Conservation (phyloP, 2,329 filamentous ascomycete species). For the Colletotrichum liaoningense region DNA sequence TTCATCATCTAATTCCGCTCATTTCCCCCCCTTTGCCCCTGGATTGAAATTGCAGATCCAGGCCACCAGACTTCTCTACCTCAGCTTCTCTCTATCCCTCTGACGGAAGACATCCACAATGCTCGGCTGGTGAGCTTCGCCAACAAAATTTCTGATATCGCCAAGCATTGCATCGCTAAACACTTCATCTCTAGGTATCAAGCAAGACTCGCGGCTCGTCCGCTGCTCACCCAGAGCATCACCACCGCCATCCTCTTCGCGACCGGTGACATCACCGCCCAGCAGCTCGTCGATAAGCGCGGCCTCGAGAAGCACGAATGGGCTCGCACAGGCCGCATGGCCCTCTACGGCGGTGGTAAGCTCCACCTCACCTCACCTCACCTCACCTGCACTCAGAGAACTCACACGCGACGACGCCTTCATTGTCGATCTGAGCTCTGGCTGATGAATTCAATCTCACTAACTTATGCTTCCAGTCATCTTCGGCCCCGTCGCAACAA, state of each 20-base stretch:
- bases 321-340: slow-evolving; percentile 80
- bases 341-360: slow-evolving; percentile 80
- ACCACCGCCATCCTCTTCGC: slow-evolving; percentile 94
- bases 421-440: background rate
- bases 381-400: background rate
- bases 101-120: slow-evolving; percentile 10
- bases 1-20: background rate
- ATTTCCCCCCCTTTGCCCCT: background rate
- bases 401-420: no score
- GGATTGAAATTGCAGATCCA: background rate
- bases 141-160: no score
- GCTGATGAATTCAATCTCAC: background rate
- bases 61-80: background rate
- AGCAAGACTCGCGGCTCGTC: slow-evolving; percentile 80
- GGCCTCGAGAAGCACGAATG: slow-evolving; percentile 82
- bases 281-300: slow-evolving; percentile 88
- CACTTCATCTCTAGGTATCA: slow-evolving; percentile 75
- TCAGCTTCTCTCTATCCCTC: background rate
- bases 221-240: slow-evolving; percentile 89
- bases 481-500: slow-evolving; percentile 89
- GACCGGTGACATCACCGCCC: slow-evolving; percentile 89
- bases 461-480: slow-evolving; percentile 61
- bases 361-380: slow-evolving; percentile 1
- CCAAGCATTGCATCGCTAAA: background rate
- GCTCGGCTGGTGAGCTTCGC: slow-evolving; percentile 32